A percentile compares a stretch with the other conserved stretches of the same genome.
These are phyloP conservation scores for Silene latifolia DNA, from an alignment of 148 eudicot genomes.

Conservation along the genomic window DNA sequence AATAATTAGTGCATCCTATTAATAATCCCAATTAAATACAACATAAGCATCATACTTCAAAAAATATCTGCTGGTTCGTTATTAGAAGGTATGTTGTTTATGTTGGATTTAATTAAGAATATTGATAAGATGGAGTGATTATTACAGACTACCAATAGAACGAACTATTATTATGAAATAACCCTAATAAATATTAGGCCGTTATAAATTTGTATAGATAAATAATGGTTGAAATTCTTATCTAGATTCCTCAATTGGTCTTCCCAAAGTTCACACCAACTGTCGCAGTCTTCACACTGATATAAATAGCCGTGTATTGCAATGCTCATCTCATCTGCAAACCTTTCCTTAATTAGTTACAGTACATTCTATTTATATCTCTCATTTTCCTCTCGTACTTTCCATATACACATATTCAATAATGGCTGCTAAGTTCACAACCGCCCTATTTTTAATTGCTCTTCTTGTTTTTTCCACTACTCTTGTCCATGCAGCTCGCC, in stretches of 20 bases:
- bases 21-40: too few relatives aligned
- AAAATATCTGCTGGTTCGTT: too few relatives aligned
- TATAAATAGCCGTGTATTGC: conserved; percentile 10
- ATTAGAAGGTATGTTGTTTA: too few relatives aligned
- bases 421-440: conserved; percentile 19
- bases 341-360: not conserved
- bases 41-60: too few relatives aligned
- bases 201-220: too few relatives aligned
- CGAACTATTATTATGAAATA: too few relatives aligned
- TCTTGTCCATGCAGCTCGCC: conserved; percentile 14
- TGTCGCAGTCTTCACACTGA: not conserved
- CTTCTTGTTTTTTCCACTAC: conserved; percentile 21
- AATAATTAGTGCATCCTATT: too few relatives aligned
- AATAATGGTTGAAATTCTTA: not conserved
- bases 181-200: too few relatives aligned
- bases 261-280: conserved; percentile 19
- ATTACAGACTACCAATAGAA: too few relatives aligned
- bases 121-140: too few relatives aligned
- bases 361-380: not conserved
- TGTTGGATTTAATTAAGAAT: too few relatives aligned
- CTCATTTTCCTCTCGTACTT: not conserved
- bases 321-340: not conserved
- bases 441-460: conserved; percentile 4
- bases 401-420: not conserved
- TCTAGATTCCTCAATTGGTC: not conserved